Conservation (phyloP, 2,329 filamentous ascomycete genomes). For the Penicillium sp. region DNA sequence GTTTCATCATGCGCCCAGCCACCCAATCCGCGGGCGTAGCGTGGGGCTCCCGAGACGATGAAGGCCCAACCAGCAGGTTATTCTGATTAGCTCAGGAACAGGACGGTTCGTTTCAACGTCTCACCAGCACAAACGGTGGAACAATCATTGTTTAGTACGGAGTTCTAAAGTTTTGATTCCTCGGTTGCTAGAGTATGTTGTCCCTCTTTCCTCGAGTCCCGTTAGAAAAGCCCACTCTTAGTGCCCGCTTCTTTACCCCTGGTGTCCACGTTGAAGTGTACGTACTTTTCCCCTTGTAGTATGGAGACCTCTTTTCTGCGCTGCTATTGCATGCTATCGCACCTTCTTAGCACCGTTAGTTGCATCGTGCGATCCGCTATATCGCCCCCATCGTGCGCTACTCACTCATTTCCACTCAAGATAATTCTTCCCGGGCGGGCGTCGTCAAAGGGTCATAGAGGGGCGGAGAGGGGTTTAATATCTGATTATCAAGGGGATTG, state of each 20-base stretch:
- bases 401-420: constrained; percentile 19
- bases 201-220: background rate
- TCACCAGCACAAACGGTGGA: constrained; percentile 20
- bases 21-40: constrained; percentile 25
- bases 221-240: constrained; percentile 10
- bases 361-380: constrained; percentile 15
- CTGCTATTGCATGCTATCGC: background rate
- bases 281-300: background rate
- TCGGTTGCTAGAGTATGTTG: background rate
- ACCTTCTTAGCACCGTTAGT: background rate
- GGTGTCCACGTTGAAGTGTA: constrained; percentile 6
- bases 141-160: constrained; percentile 5
- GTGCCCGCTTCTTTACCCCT: constrained; percentile 11
- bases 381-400: constrained; percentile 15
- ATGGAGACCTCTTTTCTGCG: background rate
- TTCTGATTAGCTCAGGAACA: constrained; percentile 20
- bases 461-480: constrained; percentile 20
- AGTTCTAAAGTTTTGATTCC: background rate
- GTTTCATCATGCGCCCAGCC: constrained; percentile 31
- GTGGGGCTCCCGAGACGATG: constrained; percentile 28
- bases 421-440: background rate
- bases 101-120: constrained; percentile 19
- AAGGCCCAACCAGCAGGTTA: constrained; percentile 14
- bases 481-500: constrained; percentile 29
- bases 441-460: constrained; percentile 1